Percentiles rank a stretch among this genome's conserved stretches.
phyloP scores from a whole-genome alignment of 345 rosid species.

The Streptanthus diversifolius region DNA sequence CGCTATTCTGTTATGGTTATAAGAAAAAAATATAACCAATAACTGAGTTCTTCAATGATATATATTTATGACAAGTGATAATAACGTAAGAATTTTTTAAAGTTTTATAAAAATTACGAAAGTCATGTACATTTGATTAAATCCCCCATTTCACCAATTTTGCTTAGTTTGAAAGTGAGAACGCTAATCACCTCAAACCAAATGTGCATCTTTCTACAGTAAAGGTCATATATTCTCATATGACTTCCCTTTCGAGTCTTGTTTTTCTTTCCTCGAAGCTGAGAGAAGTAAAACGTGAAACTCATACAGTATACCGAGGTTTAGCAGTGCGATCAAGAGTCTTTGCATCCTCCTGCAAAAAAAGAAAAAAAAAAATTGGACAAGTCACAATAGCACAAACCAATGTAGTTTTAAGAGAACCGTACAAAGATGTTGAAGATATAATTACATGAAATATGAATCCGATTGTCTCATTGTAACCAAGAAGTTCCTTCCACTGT shows the following conservation, averaged over 20 bases:
- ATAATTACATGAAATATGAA: conserved; percentile 64
- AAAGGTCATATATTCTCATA: conserved; percentile 6
- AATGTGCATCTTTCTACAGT: conserved; percentile 12
- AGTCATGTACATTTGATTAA: neutral
- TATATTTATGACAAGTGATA: neutral
- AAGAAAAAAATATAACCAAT: neutral
- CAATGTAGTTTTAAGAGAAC: conserved; percentile 2
- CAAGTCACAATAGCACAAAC: conserved; percentile 6
- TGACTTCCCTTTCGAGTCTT: neutral
- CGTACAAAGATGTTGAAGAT: neutral
- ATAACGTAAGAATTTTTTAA: neutral
- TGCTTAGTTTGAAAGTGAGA: conserved; percentile 1
- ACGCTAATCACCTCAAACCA: neutral
- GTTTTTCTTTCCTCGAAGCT: neutral
- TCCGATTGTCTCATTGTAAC: conserved; percentile 59
- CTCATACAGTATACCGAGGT: conserved; percentile 55
- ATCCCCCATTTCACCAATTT: neutral
- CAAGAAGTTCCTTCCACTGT: conserved; percentile 86
- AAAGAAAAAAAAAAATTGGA: neutral
- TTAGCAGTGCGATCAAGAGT: conserved; percentile 57
- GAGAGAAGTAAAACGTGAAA: neutral
- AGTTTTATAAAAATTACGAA: neutral
- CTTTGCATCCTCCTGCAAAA: conserved; percentile 93
- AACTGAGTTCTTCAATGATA: neutral
- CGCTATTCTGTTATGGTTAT: neutral